Percentiles rank a stretch among this genome's conserved stretches.
phyloP scores from a whole-genome alignment of 306 rosid genomes.

The Quercus alba region DNA sequence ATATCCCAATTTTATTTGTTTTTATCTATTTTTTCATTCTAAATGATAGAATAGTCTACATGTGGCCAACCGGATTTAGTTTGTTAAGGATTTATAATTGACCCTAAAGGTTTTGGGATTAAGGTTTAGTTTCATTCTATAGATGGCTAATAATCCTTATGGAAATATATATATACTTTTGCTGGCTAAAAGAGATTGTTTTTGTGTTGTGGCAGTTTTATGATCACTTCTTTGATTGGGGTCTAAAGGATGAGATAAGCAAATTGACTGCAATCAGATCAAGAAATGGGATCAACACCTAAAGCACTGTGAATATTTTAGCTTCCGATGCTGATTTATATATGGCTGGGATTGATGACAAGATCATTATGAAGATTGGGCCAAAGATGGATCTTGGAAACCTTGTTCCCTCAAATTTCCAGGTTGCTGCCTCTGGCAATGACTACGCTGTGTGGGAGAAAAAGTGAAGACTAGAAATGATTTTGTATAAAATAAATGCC shows the following conservation, averaged over 20 bases:
- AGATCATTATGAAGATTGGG: conserved; percentile 69
- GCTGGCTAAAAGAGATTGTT: not conserved
- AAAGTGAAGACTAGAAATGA: not conserved
- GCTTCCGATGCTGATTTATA: conserved; percentile 61
- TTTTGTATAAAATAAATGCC: not conserved
- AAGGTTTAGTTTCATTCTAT: too few relatives aligned
- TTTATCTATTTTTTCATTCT: not conserved
- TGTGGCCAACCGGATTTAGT: too few relatives aligned
- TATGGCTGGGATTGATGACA: conserved; percentile 54
- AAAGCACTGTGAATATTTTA: conserved; percentile 48
- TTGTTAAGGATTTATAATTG: too few relatives aligned
- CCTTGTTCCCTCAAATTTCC: conserved; percentile 50
- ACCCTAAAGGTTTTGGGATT: too few relatives aligned
- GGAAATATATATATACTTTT: not conserved
- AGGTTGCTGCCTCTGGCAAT: conserved; percentile 46
- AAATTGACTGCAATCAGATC: too few relatives aligned
- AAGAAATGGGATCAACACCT: not conserved
- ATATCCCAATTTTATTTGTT: too few relatives aligned
- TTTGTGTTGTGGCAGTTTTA: conserved; percentile 55
- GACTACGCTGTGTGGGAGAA: conserved; percentile 68
- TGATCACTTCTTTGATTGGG: conserved; percentile 73
- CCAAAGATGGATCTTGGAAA: conserved; percentile 49
- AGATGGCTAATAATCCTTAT: not conserved
- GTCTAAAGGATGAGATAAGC: conserved; percentile 17
- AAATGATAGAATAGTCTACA: too few relatives aligned